phyloP scores from a whole-genome alignment of 352 stramenopile genomes.

The Phytophthora tentaculata region DNA sequence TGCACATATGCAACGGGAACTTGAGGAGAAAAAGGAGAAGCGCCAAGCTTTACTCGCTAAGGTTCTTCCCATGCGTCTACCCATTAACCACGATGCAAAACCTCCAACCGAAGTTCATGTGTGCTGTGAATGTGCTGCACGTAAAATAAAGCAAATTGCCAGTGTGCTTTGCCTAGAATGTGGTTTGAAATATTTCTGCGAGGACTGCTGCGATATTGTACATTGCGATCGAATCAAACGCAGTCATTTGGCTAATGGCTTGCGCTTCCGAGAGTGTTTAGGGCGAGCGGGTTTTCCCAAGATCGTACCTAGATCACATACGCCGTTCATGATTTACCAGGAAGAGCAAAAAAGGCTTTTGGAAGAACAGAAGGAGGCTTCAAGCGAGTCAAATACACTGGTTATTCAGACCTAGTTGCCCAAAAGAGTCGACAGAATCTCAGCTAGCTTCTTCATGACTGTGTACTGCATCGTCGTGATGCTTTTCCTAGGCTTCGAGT shows the following conservation, averaged over 20 bases:
- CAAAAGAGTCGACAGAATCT: constrained; percentile 33
- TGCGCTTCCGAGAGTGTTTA: constrained; percentile 46
- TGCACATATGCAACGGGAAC: constrained; percentile 46
- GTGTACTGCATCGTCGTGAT: constrained; percentile 73
- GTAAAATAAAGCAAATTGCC: constrained; percentile 13
- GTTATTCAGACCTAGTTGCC: constrained; percentile 21
- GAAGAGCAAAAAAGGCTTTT: constrained; percentile 23
- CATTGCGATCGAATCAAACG: constrained; percentile 42
- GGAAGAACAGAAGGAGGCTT: constrained; percentile 8
- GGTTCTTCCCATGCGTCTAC: constrained; percentile 45
- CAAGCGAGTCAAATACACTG: constrained; percentile 23
- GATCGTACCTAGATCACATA: constrained; percentile 18
- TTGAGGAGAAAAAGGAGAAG: constrained; percentile 34
- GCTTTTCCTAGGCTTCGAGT: constrained; percentile 48
- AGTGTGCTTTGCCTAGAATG: constrained; percentile 53
- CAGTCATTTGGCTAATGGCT: constrained; percentile 38
- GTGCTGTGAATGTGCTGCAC: constrained; percentile 29
- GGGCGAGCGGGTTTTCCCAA: constrained; percentile 46
- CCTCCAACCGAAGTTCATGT: constrained; percentile 2
- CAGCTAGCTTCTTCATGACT: constrained; percentile 49
- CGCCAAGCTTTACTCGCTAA: constrained; percentile 46
- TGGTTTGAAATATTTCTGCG: constrained; percentile 47
- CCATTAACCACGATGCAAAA: constrained; percentile 47
- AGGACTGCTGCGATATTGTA: constrained; percentile 50
- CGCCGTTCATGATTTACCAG: constrained; percentile 38